phyloP scores from a whole-genome alignment of 768 basidiomycete species.

The Tricholoma matsutake region DNA sequence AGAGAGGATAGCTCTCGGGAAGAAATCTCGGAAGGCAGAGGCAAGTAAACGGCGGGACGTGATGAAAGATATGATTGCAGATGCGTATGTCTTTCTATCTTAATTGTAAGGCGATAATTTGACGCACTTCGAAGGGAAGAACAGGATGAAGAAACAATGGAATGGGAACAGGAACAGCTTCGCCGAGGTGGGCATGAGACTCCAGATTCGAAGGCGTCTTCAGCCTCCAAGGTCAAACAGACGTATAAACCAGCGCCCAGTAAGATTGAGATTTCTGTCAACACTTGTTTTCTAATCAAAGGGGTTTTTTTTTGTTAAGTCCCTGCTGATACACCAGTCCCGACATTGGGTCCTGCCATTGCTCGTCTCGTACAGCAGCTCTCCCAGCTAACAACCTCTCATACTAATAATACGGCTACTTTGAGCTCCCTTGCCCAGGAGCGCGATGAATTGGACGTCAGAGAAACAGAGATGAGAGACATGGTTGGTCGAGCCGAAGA shows the following conservation, averaged over 20 bases:
- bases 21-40: conserved; percentile 74
- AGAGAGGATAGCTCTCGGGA: conserved; percentile 82
- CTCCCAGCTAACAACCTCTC: conserved; percentile 60
- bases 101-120: neutral
- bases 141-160: conserved; percentile 77
- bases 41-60: conserved; percentile 60
- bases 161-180: conserved; percentile 86
- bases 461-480: conserved; percentile 71
- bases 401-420: conserved; percentile 56
- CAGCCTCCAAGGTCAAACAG: conserved; percentile 42
- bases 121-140: conserved; percentile 41
- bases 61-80: conserved; percentile 80
- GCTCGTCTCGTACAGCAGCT: conserved; percentile 60
- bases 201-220: conserved; percentile 29
- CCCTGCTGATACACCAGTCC: conserved; percentile 60
- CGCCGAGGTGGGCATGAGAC: conserved; percentile 64
- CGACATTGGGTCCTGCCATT: conserved; percentile 59
- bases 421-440: conserved; percentile 60
- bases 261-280: conserved; percentile 30
- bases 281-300: conserved; percentile 2
- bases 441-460: conserved; percentile 56
- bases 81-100: conserved; percentile 53
- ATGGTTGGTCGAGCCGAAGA: conserved; percentile 73
- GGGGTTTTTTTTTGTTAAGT: conserved; percentile 46
- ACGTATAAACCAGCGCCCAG: conserved; percentile 72